Base-by-base conservation (phyloP, 257 asterid genomes). In the Mentha longifolia region DNA sequence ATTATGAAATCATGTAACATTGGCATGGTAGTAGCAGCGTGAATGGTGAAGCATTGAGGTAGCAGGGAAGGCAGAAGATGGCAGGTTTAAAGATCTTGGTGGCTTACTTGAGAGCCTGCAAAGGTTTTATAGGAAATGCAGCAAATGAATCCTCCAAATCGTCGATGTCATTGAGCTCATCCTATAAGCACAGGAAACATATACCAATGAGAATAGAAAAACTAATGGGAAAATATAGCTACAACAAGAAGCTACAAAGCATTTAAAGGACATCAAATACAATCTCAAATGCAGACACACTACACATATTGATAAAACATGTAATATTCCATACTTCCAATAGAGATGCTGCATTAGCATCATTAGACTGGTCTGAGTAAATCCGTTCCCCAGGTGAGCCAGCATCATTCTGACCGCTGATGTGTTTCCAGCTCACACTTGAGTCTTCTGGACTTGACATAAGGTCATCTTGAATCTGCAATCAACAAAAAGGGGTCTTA, bases 51-150 rank as follows among this genome's bases (percentile, higher is more conserved):
- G 72, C 59, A 78, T 47, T 54, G 33, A 68, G 50, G 2, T 60
- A 52, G 67, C 62, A 41, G 58, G 74, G 63, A 75, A 25, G 70
- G 61, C 66, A 60, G 71, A 78, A 52, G 68, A 42, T 68, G 74
- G 57, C 61, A 64, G 46, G 66, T 28, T 54, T 62, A n/a, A 70
- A 72, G 49, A 73, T 61, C 15, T 51, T 37, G 68, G 30, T 67
- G 20, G 59, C 80, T 78, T 88, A 94, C 99, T 89, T 89, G 82
- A 94, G 96, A 73, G 98, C 99, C 83, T 85, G 92, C 62, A 94
- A 91, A 76, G 97, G 97, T 85, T 91, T 89, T 56, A 85, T 79
- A 39, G 98, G 98, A 86, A 94, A 94, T 66, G 89, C 88, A 85
- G 92, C 89, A 74, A 94, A 86, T 11, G 99, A 84, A 67, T 76